Percentiles rank a stretch among this genome's conserved stretches.
These are phyloP conservation scores for Puccinellia tenuiflora DNA, from an alignment of 176 grass and related monocot genomes.

Conservation along the genomic window DNA sequence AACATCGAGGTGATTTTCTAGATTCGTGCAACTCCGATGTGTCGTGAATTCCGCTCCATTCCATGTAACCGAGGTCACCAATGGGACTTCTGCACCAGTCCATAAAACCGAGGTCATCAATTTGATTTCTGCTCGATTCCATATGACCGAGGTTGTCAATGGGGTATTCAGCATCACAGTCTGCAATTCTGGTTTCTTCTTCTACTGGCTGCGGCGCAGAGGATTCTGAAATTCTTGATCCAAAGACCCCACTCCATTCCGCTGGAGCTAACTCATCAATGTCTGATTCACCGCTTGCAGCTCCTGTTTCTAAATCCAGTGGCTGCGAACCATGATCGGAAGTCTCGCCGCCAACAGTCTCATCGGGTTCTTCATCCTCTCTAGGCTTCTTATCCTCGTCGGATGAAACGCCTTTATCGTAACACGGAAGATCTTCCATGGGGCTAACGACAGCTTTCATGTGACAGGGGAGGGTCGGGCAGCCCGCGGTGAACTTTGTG, in stretches of 20 bases:
- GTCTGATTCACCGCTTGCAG: neutral
- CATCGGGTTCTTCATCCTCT: conserved; percentile 5
- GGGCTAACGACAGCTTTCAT: conserved; percentile 55
- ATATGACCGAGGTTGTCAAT: conserved; percentile 5
- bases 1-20: conserved; percentile 18
- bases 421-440: conserved; percentile 75
- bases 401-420: neutral
- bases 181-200: neutral
- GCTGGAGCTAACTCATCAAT: neutral
- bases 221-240: neutral
- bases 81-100: neutral
- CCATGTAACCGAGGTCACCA: neutral
- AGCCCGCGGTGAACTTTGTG: conserved; percentile 54
- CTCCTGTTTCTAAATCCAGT: neutral
- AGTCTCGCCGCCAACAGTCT: neutral
- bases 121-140: neutral
- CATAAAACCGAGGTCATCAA: neutral
- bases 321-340: neutral
- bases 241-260: neutral
- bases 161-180: neutral
- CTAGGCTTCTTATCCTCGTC: conserved; percentile 9
- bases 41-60: neutral
- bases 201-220: neutral
- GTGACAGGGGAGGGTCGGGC: conserved; percentile 51
- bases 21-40: neutral